phyloP scores from a whole-genome alignment of 2,329 filamentous ascomycete species.

The Aspergillus eucalypticola region DNA sequence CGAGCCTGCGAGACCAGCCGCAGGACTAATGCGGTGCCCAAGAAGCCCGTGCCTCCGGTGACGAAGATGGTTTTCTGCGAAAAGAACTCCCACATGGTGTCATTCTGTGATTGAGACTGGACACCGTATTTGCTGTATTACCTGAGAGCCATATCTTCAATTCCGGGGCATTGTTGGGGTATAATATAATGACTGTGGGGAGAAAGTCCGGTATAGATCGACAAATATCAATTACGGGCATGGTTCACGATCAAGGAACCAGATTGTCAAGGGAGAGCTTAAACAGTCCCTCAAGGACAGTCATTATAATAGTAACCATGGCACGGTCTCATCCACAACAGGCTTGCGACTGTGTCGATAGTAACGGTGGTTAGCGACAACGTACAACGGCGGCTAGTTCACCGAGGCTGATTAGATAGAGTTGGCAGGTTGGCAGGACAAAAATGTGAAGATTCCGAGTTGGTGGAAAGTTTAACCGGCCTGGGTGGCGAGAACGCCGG shows the following conservation, averaged over 20 bases:
- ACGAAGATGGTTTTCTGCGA: conserved; percentile 14
- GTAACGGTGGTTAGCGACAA: background rate
- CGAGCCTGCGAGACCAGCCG: conserved; percentile 9
- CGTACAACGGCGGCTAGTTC: background rate
- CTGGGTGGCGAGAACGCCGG: background rate
- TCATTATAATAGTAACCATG: background rate
- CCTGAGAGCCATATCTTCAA: background rate
- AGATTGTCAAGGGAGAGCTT: background rate
- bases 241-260: background rate
- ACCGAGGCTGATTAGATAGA: background rate
- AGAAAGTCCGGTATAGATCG: background rate
- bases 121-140: too few relatives aligned
- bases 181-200: background rate
- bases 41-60: conserved; percentile 21
- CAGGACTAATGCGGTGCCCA: conserved; percentile 18
- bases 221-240: background rate
- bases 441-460: background rate
- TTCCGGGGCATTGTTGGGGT: background rate
- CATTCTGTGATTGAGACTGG: background rate
- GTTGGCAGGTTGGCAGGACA: conserved; percentile 1
- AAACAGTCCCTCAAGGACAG: background rate
- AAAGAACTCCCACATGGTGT: conserved; percentile 22
- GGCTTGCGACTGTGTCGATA: background rate
- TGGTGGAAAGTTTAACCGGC: background rate
- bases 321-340: background rate